phyloP scores from a whole-genome alignment of 805 yeast species.

The Saccharomycopsis fermentans region DNA sequence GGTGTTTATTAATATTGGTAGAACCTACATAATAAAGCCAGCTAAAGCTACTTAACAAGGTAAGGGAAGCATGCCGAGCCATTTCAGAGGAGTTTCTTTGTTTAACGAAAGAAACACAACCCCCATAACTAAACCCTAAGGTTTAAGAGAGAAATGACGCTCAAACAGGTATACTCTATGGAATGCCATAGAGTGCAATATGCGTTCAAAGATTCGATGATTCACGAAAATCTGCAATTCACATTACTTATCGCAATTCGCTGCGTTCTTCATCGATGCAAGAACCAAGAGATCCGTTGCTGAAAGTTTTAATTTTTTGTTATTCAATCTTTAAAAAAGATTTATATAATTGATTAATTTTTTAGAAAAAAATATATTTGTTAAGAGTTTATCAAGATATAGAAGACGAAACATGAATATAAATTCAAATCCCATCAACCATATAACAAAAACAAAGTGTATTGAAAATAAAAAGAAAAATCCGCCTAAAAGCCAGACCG shows the following conservation, averaged over 20 bases:
- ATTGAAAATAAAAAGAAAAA: slow-evolving; percentile 6
- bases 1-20: neutral
- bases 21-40: neutral
- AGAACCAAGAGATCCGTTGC: slow-evolving; percentile 22
- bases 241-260: neutral
- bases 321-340: slow-evolving; percentile 17
- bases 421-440: neutral
- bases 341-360: slow-evolving; percentile 13
- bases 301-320: slow-evolving; percentile 29
- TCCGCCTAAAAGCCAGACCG: slow-evolving; percentile 18
- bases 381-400: slow-evolving; percentile 14
- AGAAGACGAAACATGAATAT: neutral
- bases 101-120: slow-evolving; percentile 20
- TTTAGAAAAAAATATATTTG: neutral
- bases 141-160: slow-evolving; percentile 32
- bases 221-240: slow-evolving; percentile 35
- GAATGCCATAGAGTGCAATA: slow-evolving; percentile 35
- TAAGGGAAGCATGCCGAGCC: slow-evolving; percentile 1
- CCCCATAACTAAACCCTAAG: slow-evolving; percentile 27
- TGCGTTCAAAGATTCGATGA: slow-evolving; percentile 39
- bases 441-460: slow-evolving; percentile 3
- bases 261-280: slow-evolving; percentile 11
- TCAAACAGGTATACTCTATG: slow-evolving; percentile 32
- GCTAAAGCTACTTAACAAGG: neutral
- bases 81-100: neutral